Percentiles rank a stretch among this genome's conserved stretches.
Evolutionary conservation across 192 early-diverging fungal genomes (phyloP).

Genomic region (Coemansia biformis): DNA sequence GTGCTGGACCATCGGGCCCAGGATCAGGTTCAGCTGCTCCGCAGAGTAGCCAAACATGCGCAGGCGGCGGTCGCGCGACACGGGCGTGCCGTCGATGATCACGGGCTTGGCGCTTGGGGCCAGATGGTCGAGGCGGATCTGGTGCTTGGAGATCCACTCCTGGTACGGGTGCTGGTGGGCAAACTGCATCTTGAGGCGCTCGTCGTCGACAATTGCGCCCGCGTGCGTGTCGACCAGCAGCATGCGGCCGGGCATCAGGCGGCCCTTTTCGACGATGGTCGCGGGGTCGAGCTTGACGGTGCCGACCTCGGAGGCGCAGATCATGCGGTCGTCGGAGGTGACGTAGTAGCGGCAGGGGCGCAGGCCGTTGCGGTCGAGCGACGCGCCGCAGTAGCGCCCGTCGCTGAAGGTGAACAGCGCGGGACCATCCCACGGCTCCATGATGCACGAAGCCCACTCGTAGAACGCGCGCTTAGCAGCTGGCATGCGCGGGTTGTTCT

Average conservation of each 20-base stretch:
- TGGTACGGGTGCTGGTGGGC: slow-evolving; percentile 67
- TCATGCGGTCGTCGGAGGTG: slow-evolving; percentile 88
- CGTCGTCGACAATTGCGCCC: slow-evolving; percentile 87
- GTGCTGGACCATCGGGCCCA: slow-evolving; percentile 81
- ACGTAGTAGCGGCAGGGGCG: slow-evolving; percentile 98
- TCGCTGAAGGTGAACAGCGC: slow-evolving; percentile 97
- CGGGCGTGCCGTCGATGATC: slow-evolving; percentile 56
- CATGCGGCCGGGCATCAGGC: slow-evolving; percentile 95
- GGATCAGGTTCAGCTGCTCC: slow-evolving; percentile 86
- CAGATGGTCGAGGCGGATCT: slow-evolving; percentile 66
- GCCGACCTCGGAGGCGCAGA: slow-evolving; percentile 96
- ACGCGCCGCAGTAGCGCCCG: slow-evolving; percentile 96
- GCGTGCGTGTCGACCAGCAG: slow-evolving; percentile 91
- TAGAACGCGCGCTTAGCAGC: slow-evolving; percentile 87
- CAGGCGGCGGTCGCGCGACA: slow-evolving; percentile 76
- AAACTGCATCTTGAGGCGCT: slow-evolving; percentile 76
- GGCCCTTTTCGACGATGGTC: slow-evolving; percentile 79
- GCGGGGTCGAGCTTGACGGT: slow-evolving; percentile 79
- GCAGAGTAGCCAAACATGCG: slow-evolving; percentile 85
- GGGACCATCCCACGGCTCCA: slow-evolving; percentile 99
- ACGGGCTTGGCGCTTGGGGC: slow-evolving; percentile 24
- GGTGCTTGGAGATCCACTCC: slow-evolving; percentile 80
- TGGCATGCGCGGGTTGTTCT: slow-evolving; percentile 79
- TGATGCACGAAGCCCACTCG: slow-evolving; percentile 94
- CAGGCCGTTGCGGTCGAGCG: slow-evolving; percentile 95